phyloP scores from a whole-genome alignment of 495 filamentous ascomycete genomes.

The Lichenothelia convexa region DNA sequence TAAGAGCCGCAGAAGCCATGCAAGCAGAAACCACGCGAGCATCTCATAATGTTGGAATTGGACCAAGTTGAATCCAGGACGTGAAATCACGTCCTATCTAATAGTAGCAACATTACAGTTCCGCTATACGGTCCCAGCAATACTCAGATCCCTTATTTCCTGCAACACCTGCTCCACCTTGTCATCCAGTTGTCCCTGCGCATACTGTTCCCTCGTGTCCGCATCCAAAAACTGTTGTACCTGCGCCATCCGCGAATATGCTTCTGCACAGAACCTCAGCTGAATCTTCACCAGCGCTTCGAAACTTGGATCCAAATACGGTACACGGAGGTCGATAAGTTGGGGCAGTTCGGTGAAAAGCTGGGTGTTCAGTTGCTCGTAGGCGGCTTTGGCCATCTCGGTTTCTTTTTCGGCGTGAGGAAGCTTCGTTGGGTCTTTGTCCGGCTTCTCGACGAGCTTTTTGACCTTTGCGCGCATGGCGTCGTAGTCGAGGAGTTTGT shows the following conservation, averaged over 20 bases:
- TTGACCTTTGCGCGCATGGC: slow-evolving; percentile 88
- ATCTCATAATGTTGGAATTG: too few relatives aligned
- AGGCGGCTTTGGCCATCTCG: slow-evolving; percentile 79
- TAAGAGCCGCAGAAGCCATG: too few relatives aligned
- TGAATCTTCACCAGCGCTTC: slow-evolving; percentile 98
- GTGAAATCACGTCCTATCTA: too few relatives aligned
- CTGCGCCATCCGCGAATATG: slow-evolving; percentile 92
- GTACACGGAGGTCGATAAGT: slow-evolving; percentile 89
- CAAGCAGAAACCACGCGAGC: too few relatives aligned
- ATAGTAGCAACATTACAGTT: too few relatives aligned
- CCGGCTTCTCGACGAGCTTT: slow-evolving; percentile 90
- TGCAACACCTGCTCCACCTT: slow-evolving; percentile 91
- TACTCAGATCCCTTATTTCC: slow-evolving; percentile 92
- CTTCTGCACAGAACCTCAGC: slow-evolving; percentile 90
- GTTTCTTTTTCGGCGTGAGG: slow-evolving; percentile 86
- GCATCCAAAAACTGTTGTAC: slow-evolving; percentile 97
- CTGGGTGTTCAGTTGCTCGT: slow-evolving; percentile 92
- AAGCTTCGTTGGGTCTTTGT: slow-evolving; percentile 92
- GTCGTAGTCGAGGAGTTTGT: slow-evolving; percentile 97
- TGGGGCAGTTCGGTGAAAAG: slow-evolving; percentile 87
- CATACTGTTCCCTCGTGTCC: slow-evolving; percentile 93
- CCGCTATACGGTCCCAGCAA: slow-evolving; percentile 46
- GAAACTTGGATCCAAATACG: slow-evolving; percentile 90
- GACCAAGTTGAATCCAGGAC: too few relatives aligned
- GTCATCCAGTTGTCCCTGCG: slow-evolving; percentile 76